phyloP scores from a whole-genome alignment of 2,329 filamentous ascomycete species.

The Monosporascus sp. region DNA sequence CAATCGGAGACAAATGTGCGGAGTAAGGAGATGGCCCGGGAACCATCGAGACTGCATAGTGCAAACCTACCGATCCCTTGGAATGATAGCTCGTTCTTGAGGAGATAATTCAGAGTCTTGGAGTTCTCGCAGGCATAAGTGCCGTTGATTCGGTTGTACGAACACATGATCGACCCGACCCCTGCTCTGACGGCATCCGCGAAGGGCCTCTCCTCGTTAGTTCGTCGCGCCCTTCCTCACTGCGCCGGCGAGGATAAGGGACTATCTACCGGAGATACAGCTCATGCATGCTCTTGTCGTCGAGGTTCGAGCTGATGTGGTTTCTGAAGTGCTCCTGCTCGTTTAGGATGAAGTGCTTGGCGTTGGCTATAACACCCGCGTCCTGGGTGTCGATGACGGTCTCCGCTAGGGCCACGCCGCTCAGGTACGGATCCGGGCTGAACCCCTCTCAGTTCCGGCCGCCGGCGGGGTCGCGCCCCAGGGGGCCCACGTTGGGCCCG shows the following conservation, averaged over 20 bases:
- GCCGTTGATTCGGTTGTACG: constrained; percentile 74
- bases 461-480: constrained; percentile 61
- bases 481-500: constrained; percentile 53
- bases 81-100: constrained; percentile 76
- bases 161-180: constrained; percentile 59
- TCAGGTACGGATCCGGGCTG: constrained; percentile 69
- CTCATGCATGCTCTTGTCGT: constrained; percentile 70
- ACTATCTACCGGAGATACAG: constrained; percentile 56
- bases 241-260: background rate
- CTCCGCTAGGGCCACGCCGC: constrained; percentile 64
- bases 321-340: constrained; percentile 47
- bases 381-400: constrained; percentile 74
- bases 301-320: constrained; percentile 46
- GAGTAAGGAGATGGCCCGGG: background rate
- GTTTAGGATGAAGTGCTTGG: constrained; percentile 65
- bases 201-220: constrained; percentile 51
- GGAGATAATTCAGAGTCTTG: constrained; percentile 64
- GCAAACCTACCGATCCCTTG: constrained; percentile 63
- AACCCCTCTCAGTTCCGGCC: constrained; percentile 68
- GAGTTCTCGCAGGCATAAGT: constrained; percentile 76
- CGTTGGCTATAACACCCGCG: constrained; percentile 71
- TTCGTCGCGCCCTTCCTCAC: background rate
- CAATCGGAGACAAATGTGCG: constrained; percentile 59
- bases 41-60: background rate
- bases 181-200: constrained; percentile 65